A percentile compares a stretch with the other conserved stretches of the same genome.
These are phyloP conservation scores for Helicocarpus griseus DNA, from an alignment of 2,329 filamentous ascomycete species.

Conservation along the genomic window DNA sequence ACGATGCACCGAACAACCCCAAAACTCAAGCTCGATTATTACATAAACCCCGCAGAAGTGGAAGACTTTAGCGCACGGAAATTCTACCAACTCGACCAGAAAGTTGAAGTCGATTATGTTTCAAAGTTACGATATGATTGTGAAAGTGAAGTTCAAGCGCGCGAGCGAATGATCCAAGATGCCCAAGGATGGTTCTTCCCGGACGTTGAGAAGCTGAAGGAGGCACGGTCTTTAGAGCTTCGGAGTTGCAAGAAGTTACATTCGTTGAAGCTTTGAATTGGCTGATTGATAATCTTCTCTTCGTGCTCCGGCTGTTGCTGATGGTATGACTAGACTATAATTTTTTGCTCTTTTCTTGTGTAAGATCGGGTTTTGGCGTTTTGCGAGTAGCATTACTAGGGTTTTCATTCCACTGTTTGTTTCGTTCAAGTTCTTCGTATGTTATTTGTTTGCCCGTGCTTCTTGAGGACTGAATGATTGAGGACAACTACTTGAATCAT, in stretches of 20 bases:
- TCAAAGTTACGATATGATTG: slow-evolving; percentile 60
- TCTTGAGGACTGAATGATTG: background rate
- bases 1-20: slow-evolving; percentile 64
- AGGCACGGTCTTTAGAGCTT: slow-evolving; percentile 54
- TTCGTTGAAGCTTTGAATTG: slow-evolving; percentile 8
- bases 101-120: slow-evolving; percentile 66
- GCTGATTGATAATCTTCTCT: background rate
- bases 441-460: background rate
- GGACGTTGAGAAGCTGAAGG: slow-evolving; percentile 67
- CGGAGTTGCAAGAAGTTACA: slow-evolving; percentile 49
- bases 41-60: slow-evolving; percentile 69
- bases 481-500: background rate
- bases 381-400: background rate
- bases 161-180: slow-evolving; percentile 61
- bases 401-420: background rate
- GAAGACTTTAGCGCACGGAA: slow-evolving; percentile 59
- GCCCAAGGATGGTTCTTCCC: slow-evolving; percentile 82
- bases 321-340: slow-evolving; percentile 7
- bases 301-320: background rate
- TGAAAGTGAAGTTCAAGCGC: slow-evolving; percentile 58
- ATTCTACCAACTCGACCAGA: slow-evolving; percentile 63
- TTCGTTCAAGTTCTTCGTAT: background rate
- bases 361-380: slow-evolving; percentile 5
- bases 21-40: slow-evolving; percentile 70
- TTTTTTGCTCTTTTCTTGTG: slow-evolving; percentile 2